phyloP scores from a whole-genome alignment of 306 rosid genomes.

The Arachis hypogaea region DNA sequence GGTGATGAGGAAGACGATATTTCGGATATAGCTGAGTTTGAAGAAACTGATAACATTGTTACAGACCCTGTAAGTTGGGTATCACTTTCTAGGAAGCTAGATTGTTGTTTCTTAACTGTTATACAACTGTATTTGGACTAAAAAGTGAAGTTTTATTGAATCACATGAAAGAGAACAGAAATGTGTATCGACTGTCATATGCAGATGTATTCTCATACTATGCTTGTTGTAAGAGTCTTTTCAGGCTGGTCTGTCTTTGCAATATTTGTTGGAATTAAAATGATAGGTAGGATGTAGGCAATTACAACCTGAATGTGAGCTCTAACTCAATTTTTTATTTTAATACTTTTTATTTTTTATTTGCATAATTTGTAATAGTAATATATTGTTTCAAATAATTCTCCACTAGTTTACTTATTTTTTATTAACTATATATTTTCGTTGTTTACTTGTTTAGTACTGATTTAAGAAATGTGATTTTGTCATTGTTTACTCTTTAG shows the following conservation, averaged over 20 bases:
- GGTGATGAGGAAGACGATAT: constrained; percentile 84
- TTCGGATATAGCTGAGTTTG: constrained; percentile 86
- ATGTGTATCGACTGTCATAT: background rate
- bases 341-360: background rate
- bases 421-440: constrained; percentile 13
- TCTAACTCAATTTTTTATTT: constrained; percentile 9
- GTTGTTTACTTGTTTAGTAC: constrained; percentile 21
- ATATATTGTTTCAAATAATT: background rate
- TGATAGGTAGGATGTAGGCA: background rate
- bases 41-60: constrained; percentile 74
- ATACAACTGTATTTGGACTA: background rate
- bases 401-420: background rate
- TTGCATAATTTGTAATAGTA: constrained; percentile 6
- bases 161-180: constrained; percentile 6
- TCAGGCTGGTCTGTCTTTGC: background rate
- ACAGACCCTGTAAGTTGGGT: constrained; percentile 75
- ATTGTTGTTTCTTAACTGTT: background rate
- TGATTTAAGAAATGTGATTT: constrained; percentile 37
- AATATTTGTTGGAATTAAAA: background rate
- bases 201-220: background rate
- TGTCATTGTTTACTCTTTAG: constrained; percentile 49
- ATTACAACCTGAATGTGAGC: constrained; percentile 26
- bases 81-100: constrained; percentile 1
- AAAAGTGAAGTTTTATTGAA: constrained; percentile 16
- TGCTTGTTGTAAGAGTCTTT: background rate